phyloP scores from a whole-genome alignment of 306 rosid species.

The Delonix regia region DNA sequence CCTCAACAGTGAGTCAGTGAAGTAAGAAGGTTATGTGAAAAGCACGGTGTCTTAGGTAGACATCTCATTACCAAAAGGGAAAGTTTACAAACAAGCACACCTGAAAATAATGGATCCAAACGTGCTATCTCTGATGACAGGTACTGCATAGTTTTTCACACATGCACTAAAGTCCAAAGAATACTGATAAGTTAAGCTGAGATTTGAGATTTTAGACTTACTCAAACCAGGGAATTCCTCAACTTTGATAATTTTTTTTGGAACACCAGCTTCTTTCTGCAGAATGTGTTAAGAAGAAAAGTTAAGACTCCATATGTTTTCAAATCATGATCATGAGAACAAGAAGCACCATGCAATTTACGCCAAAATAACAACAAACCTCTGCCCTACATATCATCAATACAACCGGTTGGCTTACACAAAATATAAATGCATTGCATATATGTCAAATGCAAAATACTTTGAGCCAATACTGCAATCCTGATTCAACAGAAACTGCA shows the following conservation, averaged over 20 bases:
- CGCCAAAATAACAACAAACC: conserved; percentile 7
- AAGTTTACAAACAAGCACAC: conserved; percentile 17
- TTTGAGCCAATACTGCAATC: conserved; percentile 21
- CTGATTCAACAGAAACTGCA: conserved; percentile 19
- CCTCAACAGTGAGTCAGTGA: not conserved
- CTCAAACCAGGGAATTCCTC: conserved; percentile 91
- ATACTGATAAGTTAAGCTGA: conserved; percentile 8
- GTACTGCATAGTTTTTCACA: conserved; percentile 26
- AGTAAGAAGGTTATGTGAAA: not conserved
- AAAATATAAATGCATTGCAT: conserved; percentile 4
- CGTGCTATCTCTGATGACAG: conserved; percentile 25
- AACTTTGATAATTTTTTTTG: conserved; percentile 63
- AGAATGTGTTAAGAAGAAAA: conserved; percentile 7
- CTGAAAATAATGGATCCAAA: conserved; percentile 8
- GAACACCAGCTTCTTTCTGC: conserved; percentile 91
- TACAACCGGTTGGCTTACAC: not conserved
- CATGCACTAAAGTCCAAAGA: conserved; percentile 14
- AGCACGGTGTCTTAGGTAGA: not conserved
- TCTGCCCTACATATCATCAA: conserved; percentile 14
- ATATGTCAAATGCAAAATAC: conserved; percentile 17
- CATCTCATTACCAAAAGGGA: conserved; percentile 8
- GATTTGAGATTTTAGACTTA: conserved; percentile 47
- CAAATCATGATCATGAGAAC: conserved; percentile 17
- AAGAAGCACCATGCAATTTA: conserved; percentile 18
- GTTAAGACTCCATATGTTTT: conserved; percentile 13